A percentile compares a stretch with the other conserved stretches of the same genome.
Conservation (phyloP, 495 filamentous ascomycete genomes). For the Penicillium pancosmium region DNA sequence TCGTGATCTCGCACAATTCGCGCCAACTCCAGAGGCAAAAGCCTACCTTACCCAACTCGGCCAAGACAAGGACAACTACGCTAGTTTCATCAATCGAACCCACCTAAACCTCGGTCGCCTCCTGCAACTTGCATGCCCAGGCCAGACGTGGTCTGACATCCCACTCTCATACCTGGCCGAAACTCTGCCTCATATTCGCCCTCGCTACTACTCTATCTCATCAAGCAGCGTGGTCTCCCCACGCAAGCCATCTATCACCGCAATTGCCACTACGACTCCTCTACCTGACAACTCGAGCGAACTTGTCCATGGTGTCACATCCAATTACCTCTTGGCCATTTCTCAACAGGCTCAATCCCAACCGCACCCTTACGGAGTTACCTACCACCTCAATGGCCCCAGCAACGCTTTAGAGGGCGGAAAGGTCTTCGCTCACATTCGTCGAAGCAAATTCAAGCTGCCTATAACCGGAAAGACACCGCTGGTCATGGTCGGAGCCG, state of each 20-base stretch:
- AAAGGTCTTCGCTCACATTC: conserved; percentile 45
- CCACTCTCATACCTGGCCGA: conserved; percentile 52
- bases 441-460: conserved; percentile 51
- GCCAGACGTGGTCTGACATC: conserved; percentile 37
- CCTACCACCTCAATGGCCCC: conserved; percentile 40
- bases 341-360: conserved; percentile 25
- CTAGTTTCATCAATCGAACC: conserved; percentile 30
- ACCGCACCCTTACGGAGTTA: conserved; percentile 31
- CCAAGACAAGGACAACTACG: conserved; percentile 38
- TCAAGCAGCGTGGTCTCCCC: conserved; percentile 50
- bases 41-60: conserved; percentile 34
- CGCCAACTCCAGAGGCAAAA: conserved; percentile 42
- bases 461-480: conserved; percentile 34
- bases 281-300: conserved; percentile 29
- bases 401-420: conserved; percentile 26
- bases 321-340: conserved; percentile 50
- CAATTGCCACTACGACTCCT: conserved; percentile 37
- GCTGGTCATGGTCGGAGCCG: conserved; percentile 50
- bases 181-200: conserved; percentile 42
- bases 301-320: conserved; percentile 46
- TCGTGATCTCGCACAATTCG: conserved; percentile 46
- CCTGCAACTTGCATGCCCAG: conserved; percentile 30
- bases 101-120: conserved; percentile 48
- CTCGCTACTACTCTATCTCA: conserved; percentile 59
- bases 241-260: conserved; percentile 46